Evolutionary conservation across 2,329 filamentous ascomycete species (phyloP).

Genomic region (Botryotinia narcissicola): DNA sequence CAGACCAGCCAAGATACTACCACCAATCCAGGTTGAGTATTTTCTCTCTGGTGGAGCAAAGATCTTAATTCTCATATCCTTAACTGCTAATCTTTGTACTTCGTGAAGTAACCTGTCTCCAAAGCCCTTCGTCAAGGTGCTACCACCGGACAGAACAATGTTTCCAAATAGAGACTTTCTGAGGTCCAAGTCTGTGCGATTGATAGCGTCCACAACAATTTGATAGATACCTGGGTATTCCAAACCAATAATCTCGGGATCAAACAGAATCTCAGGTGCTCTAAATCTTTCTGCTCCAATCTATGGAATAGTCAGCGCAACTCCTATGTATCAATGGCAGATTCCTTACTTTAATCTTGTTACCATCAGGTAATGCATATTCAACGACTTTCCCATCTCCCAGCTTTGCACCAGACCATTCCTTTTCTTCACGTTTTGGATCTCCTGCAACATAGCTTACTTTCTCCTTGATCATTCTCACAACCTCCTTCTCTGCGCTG

Average conservation of each 20-base stretch:
- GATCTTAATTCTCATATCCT: conserved; percentile 99
- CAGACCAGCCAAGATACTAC: conserved; percentile 91
- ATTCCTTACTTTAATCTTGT: conserved; percentile 76
- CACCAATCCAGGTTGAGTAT: conserved; percentile 99
- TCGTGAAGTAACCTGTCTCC: conserved; percentile 89
- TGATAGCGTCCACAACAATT: conserved; percentile 95
- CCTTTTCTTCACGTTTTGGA: conserved; percentile 92
- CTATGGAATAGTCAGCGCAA: conserved; percentile 44
- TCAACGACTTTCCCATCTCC: conserved; percentile 78
- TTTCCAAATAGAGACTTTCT: conserved; percentile 93
- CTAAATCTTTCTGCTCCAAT: conserved; percentile 92
- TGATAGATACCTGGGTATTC: conserved; percentile 98
- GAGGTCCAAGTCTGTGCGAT: conserved; percentile 90
- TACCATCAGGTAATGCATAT: conserved; percentile 87
- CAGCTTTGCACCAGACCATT: conserved; percentile 79
- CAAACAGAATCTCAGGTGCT: conserved; percentile 95
- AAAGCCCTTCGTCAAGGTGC: conserved; percentile 94
- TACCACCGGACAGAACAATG: conserved; percentile 94
- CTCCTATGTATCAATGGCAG: neutral
- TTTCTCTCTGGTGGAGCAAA: conserved; percentile 96
- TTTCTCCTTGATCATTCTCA: conserved; percentile 93
- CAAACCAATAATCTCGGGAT: conserved; percentile 92
- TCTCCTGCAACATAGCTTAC: conserved; percentile 88
- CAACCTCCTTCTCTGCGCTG: conserved; percentile 98
- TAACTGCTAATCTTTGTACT: conserved; percentile 88